Conservation (phyloP, 1,284 basidiomycete genomes). For the Retiboletus flavoniger region DNA sequence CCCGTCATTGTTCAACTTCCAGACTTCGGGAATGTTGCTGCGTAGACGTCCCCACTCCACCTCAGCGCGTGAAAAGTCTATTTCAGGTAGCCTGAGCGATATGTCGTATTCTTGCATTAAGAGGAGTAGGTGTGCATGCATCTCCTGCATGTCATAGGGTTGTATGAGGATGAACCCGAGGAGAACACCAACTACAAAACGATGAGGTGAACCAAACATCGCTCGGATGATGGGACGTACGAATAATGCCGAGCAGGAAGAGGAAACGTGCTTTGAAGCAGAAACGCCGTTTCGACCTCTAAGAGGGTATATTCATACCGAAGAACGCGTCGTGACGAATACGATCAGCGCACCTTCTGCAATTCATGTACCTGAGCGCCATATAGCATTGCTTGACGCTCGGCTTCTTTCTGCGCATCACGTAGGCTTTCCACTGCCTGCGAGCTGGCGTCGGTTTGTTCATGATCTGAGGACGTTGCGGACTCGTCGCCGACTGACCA, state of each 20-base stretch:
- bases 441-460: neutral
- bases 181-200: slow-evolving; percentile 59
- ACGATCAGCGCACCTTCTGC: slow-evolving; percentile 16
- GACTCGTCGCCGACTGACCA: slow-evolving; percentile 18
- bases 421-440: slow-evolving; percentile 5
- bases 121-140: slow-evolving; percentile 53
- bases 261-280: slow-evolving; percentile 42
- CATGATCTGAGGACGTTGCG: slow-evolving; percentile 18
- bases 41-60: slow-evolving; percentile 66
- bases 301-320: neutral
- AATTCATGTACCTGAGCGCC: slow-evolving; percentile 28
- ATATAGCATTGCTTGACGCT: slow-evolving; percentile 21
- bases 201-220: slow-evolving; percentile 2
- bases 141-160: slow-evolving; percentile 57
- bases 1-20: slow-evolving; percentile 80
- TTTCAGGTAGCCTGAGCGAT: slow-evolving; percentile 54
- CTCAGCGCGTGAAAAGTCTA: slow-evolving; percentile 66
- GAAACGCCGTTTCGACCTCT: slow-evolving; percentile 20
- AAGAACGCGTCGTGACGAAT: neutral
- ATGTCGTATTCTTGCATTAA: slow-evolving; percentile 58
- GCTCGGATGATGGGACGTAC: slow-evolving; percentile 31
- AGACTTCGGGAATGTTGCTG: slow-evolving; percentile 66
- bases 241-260: slow-evolving; percentile 48
- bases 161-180: slow-evolving; percentile 62
- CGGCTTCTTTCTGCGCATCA: slow-evolving; percentile 20